A percentile compares a stretch with the other conserved stretches of the same genome.
Conservation (phyloP, 139 green algal genomes). For the Chlorella sp. region DNA sequence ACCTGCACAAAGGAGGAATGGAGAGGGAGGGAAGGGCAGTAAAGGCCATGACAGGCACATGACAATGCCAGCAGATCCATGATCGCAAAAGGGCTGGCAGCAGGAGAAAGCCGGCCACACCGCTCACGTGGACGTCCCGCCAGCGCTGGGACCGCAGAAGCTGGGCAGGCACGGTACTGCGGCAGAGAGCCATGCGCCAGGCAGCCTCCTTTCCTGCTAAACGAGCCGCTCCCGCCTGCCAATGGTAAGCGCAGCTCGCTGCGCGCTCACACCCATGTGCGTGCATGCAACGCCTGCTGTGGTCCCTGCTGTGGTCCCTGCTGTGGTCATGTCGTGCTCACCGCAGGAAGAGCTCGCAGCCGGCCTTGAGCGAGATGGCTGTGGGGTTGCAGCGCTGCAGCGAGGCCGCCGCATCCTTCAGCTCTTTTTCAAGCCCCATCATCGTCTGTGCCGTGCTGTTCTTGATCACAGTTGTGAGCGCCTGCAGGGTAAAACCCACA, state of each 20-base stretch:
- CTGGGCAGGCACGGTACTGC: not conserved
- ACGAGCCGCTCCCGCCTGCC: not conserved
- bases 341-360: conserved; percentile 93
- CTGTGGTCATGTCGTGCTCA: not conserved
- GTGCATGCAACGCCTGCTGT: too few relatives aligned
- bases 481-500: conserved; percentile 28
- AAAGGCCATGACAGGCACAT: not conserved
- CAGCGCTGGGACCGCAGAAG: too few relatives aligned
- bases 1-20: conserved; percentile 48
- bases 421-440: conserved; percentile 90
- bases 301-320: too few relatives aligned
- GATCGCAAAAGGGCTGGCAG: too few relatives aligned
- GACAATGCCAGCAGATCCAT: not conserved
- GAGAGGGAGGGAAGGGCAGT: not conserved
- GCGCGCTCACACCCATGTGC: too few relatives aligned
- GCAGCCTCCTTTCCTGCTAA: not conserved
- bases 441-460: conserved; percentile 78
- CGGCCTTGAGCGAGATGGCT: conserved; percentile 89
- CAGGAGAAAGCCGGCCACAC: too few relatives aligned
- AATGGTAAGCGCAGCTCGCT: not conserved
- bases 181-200: not conserved
- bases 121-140: too few relatives aligned
- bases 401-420: conserved; percentile 77
- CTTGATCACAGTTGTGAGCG: conserved; percentile 84
- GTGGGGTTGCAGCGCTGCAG: conserved; percentile 88